These are phyloP conservation scores for Bipolaris zeicola DNA, from an alignment of 2,329 filamentous ascomycete species.

Conservation along the genomic window DNA sequence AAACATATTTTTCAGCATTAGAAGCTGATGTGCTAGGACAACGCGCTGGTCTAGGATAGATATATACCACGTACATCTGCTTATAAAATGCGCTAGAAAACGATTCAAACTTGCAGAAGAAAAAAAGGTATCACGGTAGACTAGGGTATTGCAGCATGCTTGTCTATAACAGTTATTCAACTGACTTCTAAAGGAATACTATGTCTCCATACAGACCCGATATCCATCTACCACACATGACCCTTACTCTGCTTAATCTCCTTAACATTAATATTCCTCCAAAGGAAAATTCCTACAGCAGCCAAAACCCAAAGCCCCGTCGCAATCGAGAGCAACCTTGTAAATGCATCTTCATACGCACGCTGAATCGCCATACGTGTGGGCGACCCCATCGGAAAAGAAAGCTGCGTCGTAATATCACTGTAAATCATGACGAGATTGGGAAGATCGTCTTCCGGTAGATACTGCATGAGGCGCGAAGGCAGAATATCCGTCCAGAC, in stretches of 20 bases:
- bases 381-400: conserved; percentile 56
- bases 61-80: no score
- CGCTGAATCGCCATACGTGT: conserved; percentile 50
- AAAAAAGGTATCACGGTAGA: no score
- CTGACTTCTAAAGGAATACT: no score
- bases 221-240: background rate
- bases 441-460: conserved; percentile 51
- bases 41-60: no score
- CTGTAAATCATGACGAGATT: conserved; percentile 54
- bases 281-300: conserved; percentile 16
- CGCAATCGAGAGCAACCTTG: conserved; percentile 15
- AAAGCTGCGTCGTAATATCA: conserved; percentile 59
- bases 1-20: no score
- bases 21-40: no score
- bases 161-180: no score
- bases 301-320: conserved; percentile 14
- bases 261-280: conserved; percentile 19
- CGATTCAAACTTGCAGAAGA: no score
- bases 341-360: conserved; percentile 31
- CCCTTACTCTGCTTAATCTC: conserved; percentile 15
- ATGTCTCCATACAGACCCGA: no score
- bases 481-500: conserved; percentile 60
- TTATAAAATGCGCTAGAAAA: no score
- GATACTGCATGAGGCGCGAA: conserved; percentile 7
- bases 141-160: no score